Evolutionary conservation across 2,329 filamentous ascomycete genomes (phyloP).

Genomic region (Dothistroma pini): DNA sequence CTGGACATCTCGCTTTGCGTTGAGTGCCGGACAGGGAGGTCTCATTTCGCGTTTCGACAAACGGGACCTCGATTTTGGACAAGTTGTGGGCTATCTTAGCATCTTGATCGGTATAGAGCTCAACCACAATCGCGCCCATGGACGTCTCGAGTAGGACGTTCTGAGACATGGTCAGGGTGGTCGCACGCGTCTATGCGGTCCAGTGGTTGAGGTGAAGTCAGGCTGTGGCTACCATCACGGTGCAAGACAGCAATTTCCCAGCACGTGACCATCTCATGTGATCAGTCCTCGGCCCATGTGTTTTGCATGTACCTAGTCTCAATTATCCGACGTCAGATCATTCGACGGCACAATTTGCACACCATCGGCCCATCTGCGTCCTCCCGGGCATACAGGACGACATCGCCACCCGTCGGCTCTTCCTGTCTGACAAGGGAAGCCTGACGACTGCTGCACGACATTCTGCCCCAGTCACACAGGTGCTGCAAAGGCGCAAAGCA

Average conservation of each 20-base stretch:
- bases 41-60: too few species aligned
- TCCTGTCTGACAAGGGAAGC: too few species aligned
- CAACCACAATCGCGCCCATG: conserved; percentile 79
- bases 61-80: too few species aligned
- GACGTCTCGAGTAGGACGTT: conserved; percentile 79
- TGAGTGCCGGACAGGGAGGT: too few species aligned
- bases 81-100: too few species aligned
- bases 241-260: not conserved
- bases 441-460: not conserved
- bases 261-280: not conserved
- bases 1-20: too few species aligned
- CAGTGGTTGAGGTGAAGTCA: not conserved
- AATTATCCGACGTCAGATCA: too few species aligned
- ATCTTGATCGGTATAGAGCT: conserved; percentile 85
- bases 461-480: not conserved
- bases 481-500: not conserved
- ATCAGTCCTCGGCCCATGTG: not conserved
- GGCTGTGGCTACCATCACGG: not conserved
- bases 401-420: too few species aligned
- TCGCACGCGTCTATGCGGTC: not conserved
- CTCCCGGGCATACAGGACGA: too few species aligned
- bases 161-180: conserved; percentile 59
- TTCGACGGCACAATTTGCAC: not conserved
- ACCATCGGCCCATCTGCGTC: not conserved
- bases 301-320: not conserved